Evolutionary conservation across 2,329 filamentous ascomycete genomes (phyloP).

Genomic region (Aspergillus spinulosporus): DNA sequence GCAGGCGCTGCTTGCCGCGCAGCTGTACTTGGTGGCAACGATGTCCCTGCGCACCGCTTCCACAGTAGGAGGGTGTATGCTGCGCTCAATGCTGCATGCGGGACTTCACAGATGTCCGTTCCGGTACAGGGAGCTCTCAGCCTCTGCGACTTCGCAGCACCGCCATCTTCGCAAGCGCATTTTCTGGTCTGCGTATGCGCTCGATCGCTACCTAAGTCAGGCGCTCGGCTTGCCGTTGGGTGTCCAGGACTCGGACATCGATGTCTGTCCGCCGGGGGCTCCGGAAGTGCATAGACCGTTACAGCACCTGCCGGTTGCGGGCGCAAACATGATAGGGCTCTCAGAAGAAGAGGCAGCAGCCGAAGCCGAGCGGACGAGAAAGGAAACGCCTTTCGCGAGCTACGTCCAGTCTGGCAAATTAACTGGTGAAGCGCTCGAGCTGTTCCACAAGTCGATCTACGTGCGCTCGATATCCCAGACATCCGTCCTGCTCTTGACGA

Average conservation of each 20-base stretch:
- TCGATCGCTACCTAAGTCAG: constrained; percentile 45
- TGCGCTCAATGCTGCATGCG: constrained; percentile 51
- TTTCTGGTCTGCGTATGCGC: constrained; percentile 45
- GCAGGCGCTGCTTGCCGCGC: constrained; percentile 51
- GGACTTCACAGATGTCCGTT: constrained; percentile 55
- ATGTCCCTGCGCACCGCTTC: constrained; percentile 54
- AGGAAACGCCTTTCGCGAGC: constrained; percentile 37
- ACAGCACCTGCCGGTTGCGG: constrained; percentile 5
- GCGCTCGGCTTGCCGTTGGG: constrained; percentile 43
- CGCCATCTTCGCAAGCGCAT: constrained; percentile 44
- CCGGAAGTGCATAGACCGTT: constrained; percentile 42
- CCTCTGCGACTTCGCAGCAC: constrained; percentile 33
- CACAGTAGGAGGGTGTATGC: constrained; percentile 50
- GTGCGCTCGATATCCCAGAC: constrained; percentile 41
- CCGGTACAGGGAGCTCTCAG: constrained; percentile 48
- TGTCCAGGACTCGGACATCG: constrained; percentile 45
- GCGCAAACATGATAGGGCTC: neutral
- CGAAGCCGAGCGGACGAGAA: constrained; percentile 17
- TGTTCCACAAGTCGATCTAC: constrained; percentile 46
- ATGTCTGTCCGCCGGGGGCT: constrained; percentile 49
- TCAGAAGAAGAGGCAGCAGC: constrained; percentile 15
- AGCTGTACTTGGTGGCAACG: constrained; percentile 51
- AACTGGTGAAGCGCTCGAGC: constrained; percentile 42
- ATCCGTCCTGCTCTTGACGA: constrained; percentile 40
- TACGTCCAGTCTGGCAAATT: constrained; percentile 44